phyloP scores from a whole-genome alignment of 805 yeast genomes.

The Zygotorulaspora danielsina region DNA sequence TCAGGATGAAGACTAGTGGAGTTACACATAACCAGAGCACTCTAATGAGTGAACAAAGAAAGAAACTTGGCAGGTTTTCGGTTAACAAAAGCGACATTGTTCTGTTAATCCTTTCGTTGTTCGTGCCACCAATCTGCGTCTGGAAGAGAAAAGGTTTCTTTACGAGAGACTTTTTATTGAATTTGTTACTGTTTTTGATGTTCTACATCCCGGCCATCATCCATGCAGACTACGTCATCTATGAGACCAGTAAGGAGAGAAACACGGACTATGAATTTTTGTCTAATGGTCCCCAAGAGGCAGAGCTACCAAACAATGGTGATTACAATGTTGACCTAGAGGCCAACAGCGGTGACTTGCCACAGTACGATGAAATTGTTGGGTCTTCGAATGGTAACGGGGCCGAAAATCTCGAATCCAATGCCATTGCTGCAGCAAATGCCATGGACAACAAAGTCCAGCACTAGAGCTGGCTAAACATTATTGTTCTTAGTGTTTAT shows the following conservation, averaged over 20 bases:
- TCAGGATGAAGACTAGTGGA: background rate
- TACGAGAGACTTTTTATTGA: constrained; percentile 22
- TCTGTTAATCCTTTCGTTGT: constrained; percentile 18
- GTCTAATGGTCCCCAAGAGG: constrained; percentile 9
- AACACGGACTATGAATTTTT: constrained; percentile 9
- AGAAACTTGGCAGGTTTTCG: constrained; percentile 11
- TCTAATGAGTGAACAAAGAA: background rate
- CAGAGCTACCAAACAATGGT: constrained; percentile 15
- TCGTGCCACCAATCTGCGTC: constrained; percentile 27
- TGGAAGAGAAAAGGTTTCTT: constrained; percentile 23
- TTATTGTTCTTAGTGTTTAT: background rate
- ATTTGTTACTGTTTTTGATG: constrained; percentile 17
- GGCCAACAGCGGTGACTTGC: constrained; percentile 12
- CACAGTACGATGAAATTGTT: constrained; percentile 22
- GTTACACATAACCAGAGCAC: background rate
- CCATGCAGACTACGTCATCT: constrained; percentile 26
- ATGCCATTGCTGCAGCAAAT: constrained; percentile 8
- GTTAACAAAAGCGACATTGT: constrained; percentile 27
- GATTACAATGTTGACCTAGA: constrained; percentile 20
- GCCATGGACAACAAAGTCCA: constrained; percentile 25
- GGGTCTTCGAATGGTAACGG: constrained; percentile 2
- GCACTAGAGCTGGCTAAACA: too few relatives aligned
- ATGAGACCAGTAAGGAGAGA: constrained; percentile 26
- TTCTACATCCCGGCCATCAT: constrained; percentile 28
- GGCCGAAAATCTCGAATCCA: background rate